Percentiles rank a stretch among this genome's conserved stretches.
phyloP scores from a whole-genome alignment of 306 rosid species.

The Bauhinia variegata region DNA sequence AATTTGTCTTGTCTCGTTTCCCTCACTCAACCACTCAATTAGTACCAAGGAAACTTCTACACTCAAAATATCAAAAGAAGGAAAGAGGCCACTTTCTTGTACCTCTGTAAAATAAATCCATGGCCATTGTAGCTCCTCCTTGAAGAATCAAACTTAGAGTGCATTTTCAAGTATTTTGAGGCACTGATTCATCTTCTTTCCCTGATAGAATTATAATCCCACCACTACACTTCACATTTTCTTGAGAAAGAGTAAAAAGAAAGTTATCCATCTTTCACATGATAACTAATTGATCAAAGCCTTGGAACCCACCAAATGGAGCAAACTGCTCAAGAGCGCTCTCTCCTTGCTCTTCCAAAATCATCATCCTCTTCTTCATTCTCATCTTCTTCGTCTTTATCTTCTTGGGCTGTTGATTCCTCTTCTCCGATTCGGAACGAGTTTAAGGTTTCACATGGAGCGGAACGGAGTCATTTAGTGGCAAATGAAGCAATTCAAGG shows the following conservation, averaged over 20 bases:
- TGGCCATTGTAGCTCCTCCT: conserved; percentile 30
- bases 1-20: conserved; percentile 36
- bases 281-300: conserved; percentile 24
- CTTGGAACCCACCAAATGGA: conserved; percentile 54
- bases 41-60: conserved; percentile 21
- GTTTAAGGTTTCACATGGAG: conserved; percentile 16
- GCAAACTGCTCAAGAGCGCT: conserved; percentile 28
- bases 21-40: conserved; percentile 51
- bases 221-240: conserved; percentile 33
- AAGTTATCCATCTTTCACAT: conserved; percentile 19
- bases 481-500: conserved; percentile 42
- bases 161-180: conserved; percentile 27
- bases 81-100: conserved; percentile 5
- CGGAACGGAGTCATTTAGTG: conserved; percentile 14
- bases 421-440: conserved; percentile 43
- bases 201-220: conserved; percentile 15
- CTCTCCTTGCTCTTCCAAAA: conserved; percentile 39
- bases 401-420: conserved; percentile 33
- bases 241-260: conserved; percentile 19
- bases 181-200: conserved; percentile 21
- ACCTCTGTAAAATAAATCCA: conserved; percentile 27
- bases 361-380: conserved; percentile 47
- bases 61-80: conserved; percentile 7
- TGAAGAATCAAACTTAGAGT: conserved; percentile 27
- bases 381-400: conserved; percentile 13